A percentile compares a stretch with the other conserved stretches of the same genome.
Conservation (phyloP, 2,329 filamentous ascomycete genomes). For the Monosporascus sp. region DNA sequence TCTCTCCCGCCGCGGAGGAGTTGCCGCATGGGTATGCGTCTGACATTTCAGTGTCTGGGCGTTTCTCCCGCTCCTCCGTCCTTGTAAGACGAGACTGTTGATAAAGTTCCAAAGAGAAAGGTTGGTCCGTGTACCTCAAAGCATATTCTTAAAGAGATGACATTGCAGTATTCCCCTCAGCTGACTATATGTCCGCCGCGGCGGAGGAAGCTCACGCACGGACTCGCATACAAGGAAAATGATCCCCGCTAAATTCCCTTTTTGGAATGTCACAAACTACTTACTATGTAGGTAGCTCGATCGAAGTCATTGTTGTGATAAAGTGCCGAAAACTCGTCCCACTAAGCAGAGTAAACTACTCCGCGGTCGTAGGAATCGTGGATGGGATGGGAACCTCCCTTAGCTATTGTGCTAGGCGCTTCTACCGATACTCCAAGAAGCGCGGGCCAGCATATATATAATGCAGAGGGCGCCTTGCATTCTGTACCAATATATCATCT, state of each 20-base stretch:
- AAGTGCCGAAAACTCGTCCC: no score
- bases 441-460: not conserved
- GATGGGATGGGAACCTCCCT: not conserved
- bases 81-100: no score
- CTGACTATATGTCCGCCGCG: conserved; percentile 5
- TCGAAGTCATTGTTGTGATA: no score
- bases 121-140: no score
- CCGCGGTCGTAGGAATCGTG: not conserved
- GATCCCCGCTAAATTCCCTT: not conserved
- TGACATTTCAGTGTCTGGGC: not conserved
- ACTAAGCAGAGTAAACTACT: not conserved
- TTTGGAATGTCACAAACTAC: not conserved
- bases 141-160: no score
- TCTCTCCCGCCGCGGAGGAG: conserved; percentile 2
- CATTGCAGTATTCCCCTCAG: no score
- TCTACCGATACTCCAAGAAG: no score
- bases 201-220: conserved; percentile 6
- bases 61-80: not conserved
- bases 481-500: not conserved
- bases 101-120: no score
- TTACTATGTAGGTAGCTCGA: no score
- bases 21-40: not conserved
- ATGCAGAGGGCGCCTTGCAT: not conserved
- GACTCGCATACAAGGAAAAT: not conserved
- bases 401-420: no score